Conservation (phyloP, 768 basidiomycete genomes). For the Lanmaoa pseudosensibilis region DNA sequence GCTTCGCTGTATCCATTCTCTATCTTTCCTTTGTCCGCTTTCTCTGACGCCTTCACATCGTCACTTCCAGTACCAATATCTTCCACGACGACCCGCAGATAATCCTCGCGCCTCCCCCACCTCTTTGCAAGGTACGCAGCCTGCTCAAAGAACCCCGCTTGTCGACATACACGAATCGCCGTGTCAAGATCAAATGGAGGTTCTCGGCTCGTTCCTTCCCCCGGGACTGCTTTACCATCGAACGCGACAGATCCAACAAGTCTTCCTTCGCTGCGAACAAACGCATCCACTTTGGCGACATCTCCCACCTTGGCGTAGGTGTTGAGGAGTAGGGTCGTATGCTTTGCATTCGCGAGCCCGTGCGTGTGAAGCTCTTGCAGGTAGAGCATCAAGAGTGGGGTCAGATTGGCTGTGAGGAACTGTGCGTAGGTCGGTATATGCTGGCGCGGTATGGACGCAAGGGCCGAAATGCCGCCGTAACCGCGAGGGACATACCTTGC, state of each 20-base stretch:
- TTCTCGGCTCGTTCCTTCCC: conserved; percentile 54
- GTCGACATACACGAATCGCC: conserved; percentile 93
- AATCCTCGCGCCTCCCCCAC: conserved; percentile 90
- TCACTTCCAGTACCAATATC: conserved; percentile 55
- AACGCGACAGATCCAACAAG: conserved; percentile 31
- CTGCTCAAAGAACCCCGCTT: conserved; percentile 95
- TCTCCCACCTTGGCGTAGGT: conserved; percentile 98
- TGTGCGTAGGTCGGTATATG: conserved; percentile 32
- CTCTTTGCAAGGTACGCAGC: conserved; percentile 91
- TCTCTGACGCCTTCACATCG: conserved; percentile 12
- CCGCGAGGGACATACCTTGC: conserved; percentile 62
- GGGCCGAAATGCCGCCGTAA: background rate
- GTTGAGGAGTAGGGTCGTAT: conserved; percentile 94
- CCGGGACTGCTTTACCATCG: conserved; percentile 21
- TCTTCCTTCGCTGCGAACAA: conserved; percentile 85
- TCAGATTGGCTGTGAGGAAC: conserved; percentile 96
- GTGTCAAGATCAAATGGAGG: conserved; percentile 97
- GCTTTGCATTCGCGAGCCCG: conserved; percentile 91
- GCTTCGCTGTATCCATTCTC: conserved; percentile 63
- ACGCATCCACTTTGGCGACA: conserved; percentile 80
- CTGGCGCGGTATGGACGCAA: background rate
- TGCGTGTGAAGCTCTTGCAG: conserved; percentile 91
- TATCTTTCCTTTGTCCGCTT: conserved; percentile 37
- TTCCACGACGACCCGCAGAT: conserved; percentile 90
- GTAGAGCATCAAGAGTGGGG: conserved; percentile 93